Evolutionary conservation across 805 yeast species (phyloP).

Genomic region (Candida fluviatilis): DNA sequence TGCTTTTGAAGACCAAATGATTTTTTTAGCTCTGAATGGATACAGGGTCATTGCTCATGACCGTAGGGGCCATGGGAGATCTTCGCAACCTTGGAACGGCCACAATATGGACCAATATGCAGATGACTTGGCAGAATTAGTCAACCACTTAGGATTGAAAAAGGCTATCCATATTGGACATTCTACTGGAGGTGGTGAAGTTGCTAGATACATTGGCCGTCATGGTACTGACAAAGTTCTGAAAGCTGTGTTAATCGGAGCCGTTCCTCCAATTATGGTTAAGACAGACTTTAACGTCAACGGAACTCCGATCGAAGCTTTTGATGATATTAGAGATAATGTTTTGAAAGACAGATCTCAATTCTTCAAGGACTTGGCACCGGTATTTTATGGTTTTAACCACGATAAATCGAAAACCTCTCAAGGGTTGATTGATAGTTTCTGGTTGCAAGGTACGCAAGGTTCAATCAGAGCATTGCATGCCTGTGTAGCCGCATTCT

Average conservation of each 20-base stretch:
- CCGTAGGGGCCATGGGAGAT: conserved; percentile 15
- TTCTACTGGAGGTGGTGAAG: conserved; percentile 18
- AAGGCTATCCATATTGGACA: conserved; percentile 13
- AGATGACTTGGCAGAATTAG: conserved; percentile 15
- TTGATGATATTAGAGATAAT: conserved; percentile 10
- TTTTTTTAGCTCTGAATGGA: conserved; percentile 13
- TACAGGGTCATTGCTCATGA: conserved; percentile 15
- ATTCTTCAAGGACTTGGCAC: conserved; percentile 14
- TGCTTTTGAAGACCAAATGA: conserved; percentile 16
- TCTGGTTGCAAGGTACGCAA: conserved; percentile 16
- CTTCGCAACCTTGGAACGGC: conserved; percentile 16
- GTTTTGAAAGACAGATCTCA: conserved; percentile 12
- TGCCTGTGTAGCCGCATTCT: conserved; percentile 13
- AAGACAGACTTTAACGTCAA: conserved; percentile 9
- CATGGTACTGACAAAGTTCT: conserved; percentile 11
- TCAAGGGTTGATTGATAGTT: conserved; percentile 11
- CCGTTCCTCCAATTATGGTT: conserved; percentile 14
- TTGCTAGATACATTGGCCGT: conserved; percentile 12
- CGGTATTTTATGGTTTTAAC: conserved; percentile 10
- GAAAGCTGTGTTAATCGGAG: conserved; percentile 14
- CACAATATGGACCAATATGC: conserved; percentile 15
- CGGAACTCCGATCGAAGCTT: conserved; percentile 12
- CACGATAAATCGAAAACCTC: conserved; percentile 7
- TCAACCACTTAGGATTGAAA: conserved; percentile 11
- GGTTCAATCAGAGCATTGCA: conserved; percentile 12